These are phyloP conservation scores for Monilinia aucupariae DNA, from an alignment of 2,329 filamentous ascomycete species.

Conservation along the genomic window DNA sequence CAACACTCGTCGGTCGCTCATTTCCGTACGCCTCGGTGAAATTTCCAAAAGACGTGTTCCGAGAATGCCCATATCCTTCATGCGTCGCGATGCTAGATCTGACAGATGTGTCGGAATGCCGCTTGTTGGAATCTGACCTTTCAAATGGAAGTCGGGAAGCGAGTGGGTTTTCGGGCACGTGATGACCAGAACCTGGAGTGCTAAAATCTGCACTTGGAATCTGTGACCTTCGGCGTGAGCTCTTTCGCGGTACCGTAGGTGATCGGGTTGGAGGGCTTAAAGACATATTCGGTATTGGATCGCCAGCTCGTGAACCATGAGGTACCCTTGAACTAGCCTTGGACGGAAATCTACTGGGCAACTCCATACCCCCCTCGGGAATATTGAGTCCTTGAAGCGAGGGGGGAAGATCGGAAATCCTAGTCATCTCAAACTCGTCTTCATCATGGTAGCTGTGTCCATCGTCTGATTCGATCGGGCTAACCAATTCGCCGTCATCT, in stretches of 20 bases:
- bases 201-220: conserved; percentile 25
- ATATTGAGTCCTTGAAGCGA: conserved; percentile 55
- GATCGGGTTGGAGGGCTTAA: conserved; percentile 21
- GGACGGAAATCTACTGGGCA: conserved; percentile 59
- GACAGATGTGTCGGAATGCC: conserved; percentile 46
- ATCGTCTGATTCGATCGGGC: conserved; percentile 35
- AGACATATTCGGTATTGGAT: conserved; percentile 39
- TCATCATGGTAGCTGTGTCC: conserved; percentile 45
- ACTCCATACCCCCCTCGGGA: conserved; percentile 32
- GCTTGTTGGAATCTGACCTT: conserved; percentile 48
- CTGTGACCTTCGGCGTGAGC: conserved; percentile 53
- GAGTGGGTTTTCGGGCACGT: conserved; percentile 25
- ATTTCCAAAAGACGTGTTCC: conserved; percentile 23
- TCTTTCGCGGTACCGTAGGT: conserved; percentile 61
- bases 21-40: conserved; percentile 37
- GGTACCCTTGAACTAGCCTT: conserved; percentile 45
- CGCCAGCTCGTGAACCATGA: conserved; percentile 16
- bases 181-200: conserved; percentile 15
- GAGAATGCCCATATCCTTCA: conserved; percentile 41
- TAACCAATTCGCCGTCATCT: conserved; percentile 29
- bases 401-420: conserved; percentile 48
- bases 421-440: conserved; percentile 39
- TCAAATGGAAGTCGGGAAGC: conserved; percentile 49
- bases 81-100: conserved; percentile 46
- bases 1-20: conserved; percentile 50